Evolutionary conservation across 371 early-diverging fungal species (phyloP).

Genomic region (Mucor circinelloides): DNA sequence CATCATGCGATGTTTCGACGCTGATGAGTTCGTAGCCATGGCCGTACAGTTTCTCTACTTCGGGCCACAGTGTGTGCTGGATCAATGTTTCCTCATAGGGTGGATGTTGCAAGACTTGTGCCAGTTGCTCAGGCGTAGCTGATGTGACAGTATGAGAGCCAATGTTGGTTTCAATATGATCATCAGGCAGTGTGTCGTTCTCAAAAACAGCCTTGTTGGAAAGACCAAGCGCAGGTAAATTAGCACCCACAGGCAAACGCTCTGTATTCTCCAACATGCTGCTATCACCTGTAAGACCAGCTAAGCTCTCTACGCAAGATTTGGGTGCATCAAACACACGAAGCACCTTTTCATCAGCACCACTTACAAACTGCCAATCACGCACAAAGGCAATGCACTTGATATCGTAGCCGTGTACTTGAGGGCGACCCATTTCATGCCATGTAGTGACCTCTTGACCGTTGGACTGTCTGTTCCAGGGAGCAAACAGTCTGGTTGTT

Average conservation of each 20-base stretch:
- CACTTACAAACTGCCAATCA: constrained; percentile 80
- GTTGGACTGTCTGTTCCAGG: constrained; percentile 58
- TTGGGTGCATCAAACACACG: constrained; percentile 91
- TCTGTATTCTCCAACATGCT: constrained; percentile 47
- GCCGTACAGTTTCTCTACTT: constrained; percentile 92
- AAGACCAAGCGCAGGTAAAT: constrained; percentile 90
- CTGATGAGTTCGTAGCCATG: constrained; percentile 90
- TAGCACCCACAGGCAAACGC: constrained; percentile 76
- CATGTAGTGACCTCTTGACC: constrained; percentile 56
- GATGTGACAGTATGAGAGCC: constrained; percentile 31
- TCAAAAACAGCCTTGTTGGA: constrained; percentile 93
- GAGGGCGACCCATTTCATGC: constrained; percentile 96
- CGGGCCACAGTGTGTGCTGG: constrained; percentile 96
- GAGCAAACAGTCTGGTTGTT: constrained; percentile 84
- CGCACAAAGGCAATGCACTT: constrained; percentile 82
- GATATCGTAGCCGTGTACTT: constrained; percentile 96
- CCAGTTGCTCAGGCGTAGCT: constrained; percentile 55
- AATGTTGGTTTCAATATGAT: constrained; percentile 41
- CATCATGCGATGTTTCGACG: constrained; percentile 73
- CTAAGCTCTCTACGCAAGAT: constrained; percentile 74
- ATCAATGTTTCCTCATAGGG: constrained; percentile 90
- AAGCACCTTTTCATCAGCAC: constrained; percentile 93
- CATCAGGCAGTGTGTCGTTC: constrained; percentile 54
- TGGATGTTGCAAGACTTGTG: constrained; percentile 63
- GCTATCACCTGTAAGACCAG: constrained; percentile 51